phyloP scores from a whole-genome alignment of 139 green algal genomes.

The Ulvella scutata region DNA sequence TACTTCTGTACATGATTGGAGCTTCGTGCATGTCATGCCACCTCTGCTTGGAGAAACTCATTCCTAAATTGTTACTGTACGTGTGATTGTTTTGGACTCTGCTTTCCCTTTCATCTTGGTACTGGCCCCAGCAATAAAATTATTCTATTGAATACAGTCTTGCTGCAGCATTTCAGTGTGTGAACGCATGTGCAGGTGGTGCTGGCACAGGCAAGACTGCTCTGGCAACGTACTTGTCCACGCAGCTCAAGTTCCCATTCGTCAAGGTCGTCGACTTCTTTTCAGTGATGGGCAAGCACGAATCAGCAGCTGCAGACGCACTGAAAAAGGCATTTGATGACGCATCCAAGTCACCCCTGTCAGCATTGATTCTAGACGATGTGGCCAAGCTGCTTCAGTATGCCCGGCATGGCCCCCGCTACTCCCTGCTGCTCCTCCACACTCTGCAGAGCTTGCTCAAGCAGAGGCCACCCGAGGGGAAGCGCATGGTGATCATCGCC shows the following conservation, averaged over 20 bases:
- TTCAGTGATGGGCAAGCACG: neutral
- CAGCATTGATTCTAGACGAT: constrained; percentile 88
- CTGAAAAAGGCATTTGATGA: constrained; percentile 81
- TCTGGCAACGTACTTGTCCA: constrained; percentile 71
- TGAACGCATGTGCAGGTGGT: constrained; percentile 31
- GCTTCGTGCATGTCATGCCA: no score
- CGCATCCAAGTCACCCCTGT: constrained; percentile 78
- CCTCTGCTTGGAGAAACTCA: no score
- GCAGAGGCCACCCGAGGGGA: constrained; percentile 64
- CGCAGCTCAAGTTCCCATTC: constrained; percentile 83
- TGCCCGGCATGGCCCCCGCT: constrained; percentile 88
- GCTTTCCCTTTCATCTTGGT: no score
- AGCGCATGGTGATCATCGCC: constrained; percentile 76
- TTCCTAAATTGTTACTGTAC: no score
- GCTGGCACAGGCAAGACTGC: constrained; percentile 84
- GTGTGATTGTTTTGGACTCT: no score
- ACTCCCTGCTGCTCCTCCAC: constrained; percentile 40
- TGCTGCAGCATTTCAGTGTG: no score
- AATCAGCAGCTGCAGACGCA: neutral
- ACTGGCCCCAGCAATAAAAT: no score
- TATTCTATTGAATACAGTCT: no score
- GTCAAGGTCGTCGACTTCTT: constrained; percentile 46
- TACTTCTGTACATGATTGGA: no score
- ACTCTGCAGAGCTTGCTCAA: constrained; percentile 92
- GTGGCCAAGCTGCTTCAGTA: constrained; percentile 97